Base-by-base conservation (phyloP, 164 flowering plant genomes). In the Umbellularia californica region DNA sequence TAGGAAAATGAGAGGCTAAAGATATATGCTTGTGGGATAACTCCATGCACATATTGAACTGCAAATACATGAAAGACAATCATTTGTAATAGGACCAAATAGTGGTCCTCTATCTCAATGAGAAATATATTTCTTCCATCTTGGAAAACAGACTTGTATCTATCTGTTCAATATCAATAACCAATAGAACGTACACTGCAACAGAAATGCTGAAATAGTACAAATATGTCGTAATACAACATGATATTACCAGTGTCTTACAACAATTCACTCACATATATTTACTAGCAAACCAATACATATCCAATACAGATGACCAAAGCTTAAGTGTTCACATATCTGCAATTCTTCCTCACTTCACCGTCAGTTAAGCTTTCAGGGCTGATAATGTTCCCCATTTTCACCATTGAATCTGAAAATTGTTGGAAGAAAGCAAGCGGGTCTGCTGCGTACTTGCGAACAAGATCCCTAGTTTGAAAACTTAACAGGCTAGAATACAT, bases 361-460 rank as follows among this genome's bases (percentile, higher is more conserved):
- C 98, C 97, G 50, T 76, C 78, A 28, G 62, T 82, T 71, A 82
- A 84, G 83, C 87, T 88, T 1, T 91, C 91, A 0, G 81, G 50
- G 70, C 89, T 88, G 1, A 86, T 84, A 25, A 93, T 90, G 64
- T 95, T 93, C 63, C 98, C 97, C 91, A 95, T 24, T 77, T 89
- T 95, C 82, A 95, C 97, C 95, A 95, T 92, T 0, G 98, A 90
- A 28, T 93, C 91, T 0, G 97, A 81, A 71, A 93, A 93, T 75
- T 93, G 95, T 78, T 87, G 74, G 81, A 93, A 95, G 85, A 95
- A 95, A 47, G 89, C 93, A 20, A 85, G 1, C 0, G 84, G 30
- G 60, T 95, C 88, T 64, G 67, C 85, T 0, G 97, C 97, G 67
- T 93, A 95, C 75, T 85, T 81, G 50, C 66, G 70, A 70, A 93